Conservation (phyloP, 345 rosid species). For the Nephelium lappaceum region DNA sequence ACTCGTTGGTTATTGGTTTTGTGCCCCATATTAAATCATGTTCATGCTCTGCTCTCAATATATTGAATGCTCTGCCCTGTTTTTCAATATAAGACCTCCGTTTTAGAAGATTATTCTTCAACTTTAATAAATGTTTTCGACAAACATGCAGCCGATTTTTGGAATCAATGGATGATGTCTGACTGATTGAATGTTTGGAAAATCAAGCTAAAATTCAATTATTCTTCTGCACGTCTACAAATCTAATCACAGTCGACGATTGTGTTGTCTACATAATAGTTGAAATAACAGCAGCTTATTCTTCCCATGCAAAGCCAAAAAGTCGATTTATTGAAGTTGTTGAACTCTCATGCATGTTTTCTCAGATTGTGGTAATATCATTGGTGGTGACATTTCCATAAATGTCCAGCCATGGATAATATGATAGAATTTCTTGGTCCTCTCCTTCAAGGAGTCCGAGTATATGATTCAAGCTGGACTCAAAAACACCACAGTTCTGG, state of each 20-base stretch:
- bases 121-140: too few species aligned
- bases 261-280: too few species aligned
- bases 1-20: too few species aligned
- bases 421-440: slow-evolving; percentile 39
- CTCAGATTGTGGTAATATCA: slow-evolving; percentile 17
- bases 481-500: slow-evolving; percentile 22
- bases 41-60: not conserved
- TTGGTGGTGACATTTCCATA: not conserved
- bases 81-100: too few species aligned
- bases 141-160: too few species aligned
- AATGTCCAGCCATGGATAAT: slow-evolving; percentile 36
- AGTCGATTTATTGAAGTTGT: not conserved
- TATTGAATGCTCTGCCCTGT: not conserved
- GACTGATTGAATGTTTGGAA: too few species aligned
- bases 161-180: too few species aligned
- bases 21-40: not conserved
- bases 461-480: slow-evolving; percentile 27
- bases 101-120: too few species aligned
- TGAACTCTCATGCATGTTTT: not conserved
- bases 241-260: too few species aligned
- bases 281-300: too few species aligned
- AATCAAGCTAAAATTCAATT: too few species aligned
- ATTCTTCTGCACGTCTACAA: too few species aligned
- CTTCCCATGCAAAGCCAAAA: not conserved
- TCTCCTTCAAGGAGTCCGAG: slow-evolving; percentile 40